phyloP scores from a whole-genome alignment of 306 rosid genomes.

The Sechiopsis laciniata region DNA sequence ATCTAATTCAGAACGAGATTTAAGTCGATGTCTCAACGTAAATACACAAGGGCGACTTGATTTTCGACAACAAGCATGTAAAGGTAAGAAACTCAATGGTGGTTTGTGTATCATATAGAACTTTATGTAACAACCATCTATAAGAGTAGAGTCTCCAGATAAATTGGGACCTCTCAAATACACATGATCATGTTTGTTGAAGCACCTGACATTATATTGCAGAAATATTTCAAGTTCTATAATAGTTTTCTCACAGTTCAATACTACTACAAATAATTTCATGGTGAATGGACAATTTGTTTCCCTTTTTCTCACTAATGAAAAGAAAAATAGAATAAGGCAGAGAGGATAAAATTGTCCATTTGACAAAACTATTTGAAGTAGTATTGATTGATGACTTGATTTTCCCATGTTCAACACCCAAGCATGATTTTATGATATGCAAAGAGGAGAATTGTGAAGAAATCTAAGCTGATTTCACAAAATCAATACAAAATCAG shows the following conservation, averaged over 20 bases:
- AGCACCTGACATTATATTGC: neutral
- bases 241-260: slow-evolving; percentile 3
- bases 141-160: slow-evolving; percentile 10
- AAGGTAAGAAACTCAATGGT: slow-evolving; percentile 1
- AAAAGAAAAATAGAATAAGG: neutral
- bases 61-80: neutral
- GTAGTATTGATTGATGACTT: slow-evolving; percentile 20
- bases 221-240: slow-evolving; percentile 4
- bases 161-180: neutral
- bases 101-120: neutral
- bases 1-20: too few species aligned
- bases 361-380: slow-evolving; percentile 21
- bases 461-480: too few species aligned
- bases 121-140: neutral
- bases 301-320: slow-evolving; percentile 17
- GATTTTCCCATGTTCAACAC: slow-evolving; percentile 11
- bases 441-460: slow-evolving; percentile 7
- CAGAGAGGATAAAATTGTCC: slow-evolving; percentile 14
- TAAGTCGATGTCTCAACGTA: too few species aligned
- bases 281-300: slow-evolving; percentile 18
- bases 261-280: slow-evolving; percentile 17
- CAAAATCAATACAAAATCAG: too few species aligned
- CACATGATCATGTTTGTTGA: slow-evolving; percentile 12
- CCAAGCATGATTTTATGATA: slow-evolving; percentile 2
- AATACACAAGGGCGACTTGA: too few species aligned